Conservation (phyloP, 345 rosid genomes). For the Eucalyptus marginata region DNA sequence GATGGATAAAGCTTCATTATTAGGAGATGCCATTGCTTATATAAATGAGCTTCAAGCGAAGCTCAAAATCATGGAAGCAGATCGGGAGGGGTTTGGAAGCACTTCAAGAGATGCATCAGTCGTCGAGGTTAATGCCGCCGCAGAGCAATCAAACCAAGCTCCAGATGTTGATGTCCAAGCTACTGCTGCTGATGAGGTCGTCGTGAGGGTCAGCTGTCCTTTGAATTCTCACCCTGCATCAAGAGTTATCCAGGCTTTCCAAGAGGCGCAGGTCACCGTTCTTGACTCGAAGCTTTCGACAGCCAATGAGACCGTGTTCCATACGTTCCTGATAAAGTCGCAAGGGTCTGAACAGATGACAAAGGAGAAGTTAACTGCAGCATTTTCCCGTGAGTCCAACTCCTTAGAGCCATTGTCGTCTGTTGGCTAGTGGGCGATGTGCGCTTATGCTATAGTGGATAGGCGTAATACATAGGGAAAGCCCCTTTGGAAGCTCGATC, state of each 20-base stretch:
- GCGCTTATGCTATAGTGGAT: conserved; percentile 12
- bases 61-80: conserved; percentile 69
- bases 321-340: conserved; percentile 70
- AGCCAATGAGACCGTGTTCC: conserved; percentile 49
- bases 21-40: conserved; percentile 91
- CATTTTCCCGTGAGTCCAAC: conserved; percentile 31
- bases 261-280: conserved; percentile 47
- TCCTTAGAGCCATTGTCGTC: conserved; percentile 46
- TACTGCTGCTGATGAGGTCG: conserved; percentile 46
- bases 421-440: conserved; percentile 20
- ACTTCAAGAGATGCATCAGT: conserved; percentile 23
- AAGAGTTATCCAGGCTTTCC: conserved; percentile 60
- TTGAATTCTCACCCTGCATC: conserved; percentile 77
- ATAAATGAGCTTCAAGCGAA: conserved; percentile 91
- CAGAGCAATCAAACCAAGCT: conserved; percentile 10
- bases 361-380: conserved; percentile 76
- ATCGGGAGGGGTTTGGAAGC: conserved; percentile 38
- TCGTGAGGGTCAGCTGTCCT: conserved; percentile 64
- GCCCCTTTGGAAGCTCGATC: conserved; percentile 24
- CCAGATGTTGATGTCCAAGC: conserved; percentile 54
- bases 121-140: neutral
- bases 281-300: conserved; percentile 59
- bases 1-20: conserved; percentile 95
- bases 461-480: conserved; percentile 26
- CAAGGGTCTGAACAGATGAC: conserved; percentile 64